Conservation (phyloP, 2,329 filamentous ascomycete genomes). For the Alternaria solani region DNA sequence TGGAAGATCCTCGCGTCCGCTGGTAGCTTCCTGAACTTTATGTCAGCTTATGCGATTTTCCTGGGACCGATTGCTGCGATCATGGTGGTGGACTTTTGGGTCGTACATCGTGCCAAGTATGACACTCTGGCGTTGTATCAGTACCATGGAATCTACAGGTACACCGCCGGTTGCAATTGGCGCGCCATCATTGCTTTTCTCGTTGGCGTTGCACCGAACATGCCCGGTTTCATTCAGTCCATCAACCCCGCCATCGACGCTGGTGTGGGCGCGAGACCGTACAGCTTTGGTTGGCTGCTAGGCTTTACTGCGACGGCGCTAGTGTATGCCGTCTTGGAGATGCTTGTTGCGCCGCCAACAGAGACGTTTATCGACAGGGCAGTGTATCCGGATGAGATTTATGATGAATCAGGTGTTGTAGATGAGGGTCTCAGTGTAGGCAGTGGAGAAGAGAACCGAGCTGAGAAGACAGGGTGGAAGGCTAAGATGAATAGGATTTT, state of each 20-base stretch:
- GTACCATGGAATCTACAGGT: constrained; percentile 60
- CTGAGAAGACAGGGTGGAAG: constrained; percentile 47
- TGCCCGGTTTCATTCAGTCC: constrained; percentile 63
- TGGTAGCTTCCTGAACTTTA: constrained; percentile 63
- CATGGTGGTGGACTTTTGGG: constrained; percentile 68
- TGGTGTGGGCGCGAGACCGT: constrained; percentile 62
- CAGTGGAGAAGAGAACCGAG: constrained; percentile 29
- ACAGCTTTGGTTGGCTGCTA: constrained; percentile 72
- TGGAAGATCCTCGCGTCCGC: constrained; percentile 58
- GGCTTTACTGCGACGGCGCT: constrained; percentile 66
- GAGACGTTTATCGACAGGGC: constrained; percentile 58
- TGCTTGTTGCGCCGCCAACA: constrained; percentile 56
- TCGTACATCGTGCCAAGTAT: constrained; percentile 60
- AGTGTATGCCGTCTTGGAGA: constrained; percentile 63
- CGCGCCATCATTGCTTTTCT: constrained; percentile 66
- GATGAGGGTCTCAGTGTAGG: constrained; percentile 41
- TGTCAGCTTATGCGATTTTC: constrained; percentile 72
- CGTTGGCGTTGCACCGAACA: constrained; percentile 63
- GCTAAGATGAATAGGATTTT: constrained; percentile 44
- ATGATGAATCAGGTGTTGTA: constrained; percentile 40
- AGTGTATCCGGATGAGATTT: constrained; percentile 51
- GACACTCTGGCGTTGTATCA: constrained; percentile 63
- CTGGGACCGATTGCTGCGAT: constrained; percentile 70
- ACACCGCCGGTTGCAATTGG: constrained; percentile 65
- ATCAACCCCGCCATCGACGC: constrained; percentile 53